Evolutionary conservation across 495 filamentous ascomycete genomes (phyloP).

Genomic region (Endocarpon pusillum): DNA sequence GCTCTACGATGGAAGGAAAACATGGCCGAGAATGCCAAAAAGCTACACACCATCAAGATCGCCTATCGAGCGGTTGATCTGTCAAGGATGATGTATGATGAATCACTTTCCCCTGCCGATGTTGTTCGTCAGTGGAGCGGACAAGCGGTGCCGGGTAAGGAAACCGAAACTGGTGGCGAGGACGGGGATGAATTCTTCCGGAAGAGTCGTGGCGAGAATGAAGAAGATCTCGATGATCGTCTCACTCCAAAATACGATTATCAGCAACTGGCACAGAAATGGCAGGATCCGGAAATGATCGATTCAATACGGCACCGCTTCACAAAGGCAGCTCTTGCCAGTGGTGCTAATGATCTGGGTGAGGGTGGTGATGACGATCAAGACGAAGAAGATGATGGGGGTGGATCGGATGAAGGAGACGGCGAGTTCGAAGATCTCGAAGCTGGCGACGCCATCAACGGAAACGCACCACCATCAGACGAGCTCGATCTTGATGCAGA

Average conservation of each 20-base stretch:
- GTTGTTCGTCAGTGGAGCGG: slow-evolving; percentile 69
- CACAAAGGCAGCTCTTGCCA: slow-evolving; percentile 43
- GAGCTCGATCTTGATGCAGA: slow-evolving; percentile 53
- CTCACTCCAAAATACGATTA: slow-evolving; percentile 67
- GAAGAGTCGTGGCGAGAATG: slow-evolving; percentile 45
- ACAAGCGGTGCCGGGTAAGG: slow-evolving; percentile 25
- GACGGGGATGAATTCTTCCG: slow-evolving; percentile 77
- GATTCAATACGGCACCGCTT: slow-evolving; percentile 60
- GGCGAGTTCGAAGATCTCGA: slow-evolving; percentile 85
- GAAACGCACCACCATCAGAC: too few species aligned
- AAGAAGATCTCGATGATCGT: slow-evolving; percentile 55
- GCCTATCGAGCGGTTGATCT: slow-evolving; percentile 64
- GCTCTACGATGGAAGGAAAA: slow-evolving; percentile 71
- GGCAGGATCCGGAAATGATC: slow-evolving; percentile 61
- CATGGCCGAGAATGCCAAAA: slow-evolving; percentile 55
- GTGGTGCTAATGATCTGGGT: slow-evolving; percentile 22
- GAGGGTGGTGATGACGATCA: slow-evolving; percentile 33
- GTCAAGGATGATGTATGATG: slow-evolving; percentile 76
- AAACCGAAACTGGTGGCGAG: slow-evolving; percentile 24
- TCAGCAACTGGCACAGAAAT: slow-evolving; percentile 63
- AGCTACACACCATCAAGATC: slow-evolving; percentile 47
- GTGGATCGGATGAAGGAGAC: slow-evolving; percentile 75
- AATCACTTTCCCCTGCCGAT: slow-evolving; percentile 53
- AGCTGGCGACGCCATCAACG: slow-evolving; percentile 43
- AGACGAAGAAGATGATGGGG: slow-evolving; percentile 33